phyloP scores from a whole-genome alignment of 805 yeast genomes.

The Ogataea ganodermae region DNA sequence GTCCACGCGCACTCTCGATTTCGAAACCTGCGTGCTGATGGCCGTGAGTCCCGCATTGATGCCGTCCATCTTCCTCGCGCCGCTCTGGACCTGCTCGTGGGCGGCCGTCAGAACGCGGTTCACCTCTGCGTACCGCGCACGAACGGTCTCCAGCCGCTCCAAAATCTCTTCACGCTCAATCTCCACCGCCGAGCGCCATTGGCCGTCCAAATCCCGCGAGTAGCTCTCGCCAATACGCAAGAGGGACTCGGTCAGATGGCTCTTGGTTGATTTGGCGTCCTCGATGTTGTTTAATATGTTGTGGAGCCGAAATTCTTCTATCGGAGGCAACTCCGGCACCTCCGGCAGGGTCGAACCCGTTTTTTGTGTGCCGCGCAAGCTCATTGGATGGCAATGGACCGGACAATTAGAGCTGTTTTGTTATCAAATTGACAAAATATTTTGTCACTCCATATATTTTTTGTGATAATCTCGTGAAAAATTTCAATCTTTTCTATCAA shows the following conservation, averaged over 20 bases:
- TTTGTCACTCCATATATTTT: neutral
- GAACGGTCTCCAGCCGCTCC: constrained; percentile 18
- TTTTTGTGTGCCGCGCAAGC: neutral
- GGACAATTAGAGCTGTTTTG: neutral
- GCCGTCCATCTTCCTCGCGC: constrained; percentile 1
- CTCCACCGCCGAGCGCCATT: constrained; percentile 24
- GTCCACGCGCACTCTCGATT: constrained; percentile 26
- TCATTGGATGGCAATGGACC: neutral
- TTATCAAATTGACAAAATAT: neutral
- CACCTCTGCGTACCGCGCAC: constrained; percentile 11
- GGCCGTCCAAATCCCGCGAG: constrained; percentile 33
- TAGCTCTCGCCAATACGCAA: constrained; percentile 24
- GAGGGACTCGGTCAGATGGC: constrained; percentile 28
- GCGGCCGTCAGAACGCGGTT: constrained; percentile 8
- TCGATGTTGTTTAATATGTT: constrained; percentile 28
- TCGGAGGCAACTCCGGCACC: constrained; percentile 27
- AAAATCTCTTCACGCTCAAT: constrained; percentile 29
- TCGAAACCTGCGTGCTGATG: constrained; percentile 20
- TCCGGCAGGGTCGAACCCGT: neutral
- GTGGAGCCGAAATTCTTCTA: constrained; percentile 30
- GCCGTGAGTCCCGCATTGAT: constrained; percentile 25
- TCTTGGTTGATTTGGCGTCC: constrained; percentile 24
- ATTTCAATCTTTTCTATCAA: neutral
- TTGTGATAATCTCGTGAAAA: neutral
- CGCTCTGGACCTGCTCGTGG: constrained; percentile 11